Percentiles rank a stretch among this genome's conserved stretches.
These are phyloP conservation scores for Fusarium protoensiforme DNA, from an alignment of 2,329 filamentous ascomycete species.

Conservation along the genomic window DNA sequence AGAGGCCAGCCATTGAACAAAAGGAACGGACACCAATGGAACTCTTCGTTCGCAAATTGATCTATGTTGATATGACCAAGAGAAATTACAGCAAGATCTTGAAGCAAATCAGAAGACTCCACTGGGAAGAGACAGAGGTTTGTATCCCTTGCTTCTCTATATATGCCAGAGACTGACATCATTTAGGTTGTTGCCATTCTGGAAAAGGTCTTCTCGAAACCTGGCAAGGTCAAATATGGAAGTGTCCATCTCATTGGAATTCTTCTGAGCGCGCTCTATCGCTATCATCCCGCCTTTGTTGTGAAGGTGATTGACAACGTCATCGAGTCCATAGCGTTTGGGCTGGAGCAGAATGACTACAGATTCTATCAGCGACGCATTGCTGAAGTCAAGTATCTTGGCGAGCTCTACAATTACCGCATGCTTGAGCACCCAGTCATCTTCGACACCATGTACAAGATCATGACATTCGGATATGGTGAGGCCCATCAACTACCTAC, in stretches of 20 bases:
- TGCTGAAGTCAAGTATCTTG: slow-evolving; percentile 95
- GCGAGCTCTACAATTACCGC: slow-evolving; percentile 96
- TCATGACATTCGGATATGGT: slow-evolving; percentile 92
- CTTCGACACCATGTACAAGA: slow-evolving; percentile 94
- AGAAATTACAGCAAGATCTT: slow-evolving; percentile 93
- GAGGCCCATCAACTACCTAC: slow-evolving; percentile 36
- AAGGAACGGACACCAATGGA: slow-evolving; percentile 96
- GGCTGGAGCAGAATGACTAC: slow-evolving; percentile 96
- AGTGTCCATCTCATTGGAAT: slow-evolving; percentile 95
- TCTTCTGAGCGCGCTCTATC: slow-evolving; percentile 86
- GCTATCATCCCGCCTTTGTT: slow-evolving; percentile 92
- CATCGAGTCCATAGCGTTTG: slow-evolving; percentile 86
- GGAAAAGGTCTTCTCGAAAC: slow-evolving; percentile 94
- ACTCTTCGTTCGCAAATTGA: slow-evolving; percentile 89
- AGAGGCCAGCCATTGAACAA: slow-evolving; percentile 92
- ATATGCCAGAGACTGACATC: not conserved
- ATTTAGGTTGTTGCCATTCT: slow-evolving; percentile 76
- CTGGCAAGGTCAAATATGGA: slow-evolving; percentile 96
- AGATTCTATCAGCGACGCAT: slow-evolving; percentile 95
- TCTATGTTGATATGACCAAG: slow-evolving; percentile 95
- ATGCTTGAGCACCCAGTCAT: slow-evolving; percentile 96
- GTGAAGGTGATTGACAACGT: slow-evolving; percentile 93
- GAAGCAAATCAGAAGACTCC: slow-evolving; percentile 92
- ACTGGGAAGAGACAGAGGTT: slow-evolving; percentile 95
- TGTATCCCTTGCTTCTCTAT: slow-evolving; percentile 6